These are phyloP conservation scores for Kuraishia capsulata DNA, from an alignment of 805 yeast genomes.

Conservation along the genomic window DNA sequence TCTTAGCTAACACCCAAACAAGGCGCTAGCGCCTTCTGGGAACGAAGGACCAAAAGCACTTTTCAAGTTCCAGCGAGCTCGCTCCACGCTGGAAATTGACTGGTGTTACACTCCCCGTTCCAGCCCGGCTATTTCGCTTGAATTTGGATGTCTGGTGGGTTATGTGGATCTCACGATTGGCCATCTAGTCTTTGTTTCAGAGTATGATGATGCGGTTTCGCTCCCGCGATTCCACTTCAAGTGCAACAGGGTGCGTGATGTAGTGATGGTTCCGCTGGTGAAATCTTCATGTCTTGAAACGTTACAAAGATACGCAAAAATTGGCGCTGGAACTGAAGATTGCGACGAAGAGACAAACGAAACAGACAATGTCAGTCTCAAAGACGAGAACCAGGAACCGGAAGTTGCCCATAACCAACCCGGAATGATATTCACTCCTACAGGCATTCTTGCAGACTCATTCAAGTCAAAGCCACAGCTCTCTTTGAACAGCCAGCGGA, in stretches of 20 bases:
- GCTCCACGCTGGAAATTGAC: neutral
- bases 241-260: slow-evolving; percentile 9
- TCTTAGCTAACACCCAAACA: no score
- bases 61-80: neutral
- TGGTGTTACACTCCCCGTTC: neutral
- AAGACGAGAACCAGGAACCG: slow-evolving; percentile 6
- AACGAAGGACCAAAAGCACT: neutral
- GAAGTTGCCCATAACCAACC: slow-evolving; percentile 1
- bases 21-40: neutral
- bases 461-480: slow-evolving; percentile 11
- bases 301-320: neutral
- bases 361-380: slow-evolving; percentile 1
- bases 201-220: slow-evolving; percentile 2
- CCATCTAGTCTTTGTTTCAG: slow-evolving; percentile 11
- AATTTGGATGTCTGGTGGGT: slow-evolving; percentile 7
- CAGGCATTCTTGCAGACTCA: slow-evolving; percentile 13
- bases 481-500: slow-evolving; percentile 9
- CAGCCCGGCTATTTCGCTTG: neutral
- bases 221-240: slow-evolving; percentile 2
- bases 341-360: slow-evolving; percentile 3
- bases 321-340: slow-evolving; percentile 1
- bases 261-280: slow-evolving; percentile 11
- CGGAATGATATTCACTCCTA: slow-evolving; percentile 8
- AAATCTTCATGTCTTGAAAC: slow-evolving; percentile 5
- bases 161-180: slow-evolving; percentile 8